Percentiles rank a stretch among this genome's conserved stretches.
These are phyloP conservation scores for Mesostigma viride DNA, from an alignment of 139 green algal genomes.

Conservation along the genomic window DNA sequence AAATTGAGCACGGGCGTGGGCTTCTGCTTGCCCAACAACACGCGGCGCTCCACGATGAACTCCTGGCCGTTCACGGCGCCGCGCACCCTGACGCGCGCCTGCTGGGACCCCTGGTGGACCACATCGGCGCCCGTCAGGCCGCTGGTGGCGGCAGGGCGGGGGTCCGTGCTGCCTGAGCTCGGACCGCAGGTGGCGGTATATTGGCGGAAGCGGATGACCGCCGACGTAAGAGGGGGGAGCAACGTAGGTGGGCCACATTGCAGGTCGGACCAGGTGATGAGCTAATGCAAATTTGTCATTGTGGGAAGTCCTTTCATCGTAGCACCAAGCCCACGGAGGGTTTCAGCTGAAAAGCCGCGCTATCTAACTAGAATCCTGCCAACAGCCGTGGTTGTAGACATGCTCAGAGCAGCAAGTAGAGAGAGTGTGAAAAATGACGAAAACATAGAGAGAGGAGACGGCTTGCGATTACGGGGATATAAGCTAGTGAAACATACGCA, in stretches of 20 bases:
- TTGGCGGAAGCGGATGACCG: no score
- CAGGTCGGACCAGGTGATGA: not conserved
- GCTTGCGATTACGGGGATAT: no score
- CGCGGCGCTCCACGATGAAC: slow-evolving; percentile 18
- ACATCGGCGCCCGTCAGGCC: slow-evolving; percentile 18
- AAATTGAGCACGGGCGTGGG: not conserved
- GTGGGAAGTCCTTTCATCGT: not conserved
- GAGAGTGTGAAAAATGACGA: no score
- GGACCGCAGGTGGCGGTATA: no score
- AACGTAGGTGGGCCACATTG: not conserved
- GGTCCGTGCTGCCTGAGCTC: slow-evolving; percentile 21
- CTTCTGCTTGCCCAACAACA: not conserved
- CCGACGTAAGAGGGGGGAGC: not conserved
- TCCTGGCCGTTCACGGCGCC: slow-evolving; percentile 17
- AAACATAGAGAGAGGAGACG: no score
- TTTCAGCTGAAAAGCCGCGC: no score
- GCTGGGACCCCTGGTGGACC: slow-evolving; percentile 1
- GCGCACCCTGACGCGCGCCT: slow-evolving; percentile 13
- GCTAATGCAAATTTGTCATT: not conserved
- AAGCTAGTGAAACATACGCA: no score
- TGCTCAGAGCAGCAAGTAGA: no score
- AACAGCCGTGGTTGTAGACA: no score
- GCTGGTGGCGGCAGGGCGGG: not conserved
- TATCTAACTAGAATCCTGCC: no score
- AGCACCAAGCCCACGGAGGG: no score